These are phyloP conservation scores for Aspergillus awamori DNA, from an alignment of 2,329 filamentous ascomycete species.

Conservation along the genomic window DNA sequence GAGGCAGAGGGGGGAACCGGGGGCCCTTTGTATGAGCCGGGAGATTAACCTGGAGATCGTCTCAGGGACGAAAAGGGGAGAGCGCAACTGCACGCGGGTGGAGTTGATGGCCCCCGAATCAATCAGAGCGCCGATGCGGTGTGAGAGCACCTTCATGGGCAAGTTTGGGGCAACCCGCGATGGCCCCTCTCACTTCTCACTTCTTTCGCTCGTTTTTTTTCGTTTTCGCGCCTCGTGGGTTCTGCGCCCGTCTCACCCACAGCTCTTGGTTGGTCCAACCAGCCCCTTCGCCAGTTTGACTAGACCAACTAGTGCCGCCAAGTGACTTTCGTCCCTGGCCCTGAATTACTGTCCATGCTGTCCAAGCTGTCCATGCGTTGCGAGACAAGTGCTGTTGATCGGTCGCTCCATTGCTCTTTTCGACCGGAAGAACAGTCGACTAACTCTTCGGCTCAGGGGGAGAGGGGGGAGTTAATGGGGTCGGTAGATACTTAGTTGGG, in stretches of 20 bases:
- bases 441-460: neutral
- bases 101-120: conserved; percentile 16
- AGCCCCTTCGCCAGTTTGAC: conserved; percentile 9
- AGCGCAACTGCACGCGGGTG: conserved; percentile 19
- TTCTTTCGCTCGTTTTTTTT: no score
- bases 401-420: conserved; percentile 22
- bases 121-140: neutral
- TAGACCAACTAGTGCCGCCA: conserved; percentile 16
- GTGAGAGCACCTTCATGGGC: neutral
- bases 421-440: conserved; percentile 2
- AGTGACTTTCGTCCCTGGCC: conserved; percentile 1
- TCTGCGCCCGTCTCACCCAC: neutral
- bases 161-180: conserved; percentile 1
- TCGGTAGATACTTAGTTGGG: neutral
- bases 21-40: conserved; percentile 43
- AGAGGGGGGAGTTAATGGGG: neutral
- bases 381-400: conserved; percentile 19
- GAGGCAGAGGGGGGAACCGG: conserved; percentile 28
- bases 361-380: conserved; percentile 7
- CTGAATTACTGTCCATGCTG: neutral
- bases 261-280: conserved; percentile 20
- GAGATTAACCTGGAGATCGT: conserved; percentile 43
- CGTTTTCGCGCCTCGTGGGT: conserved; percentile 16
- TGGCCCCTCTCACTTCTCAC: conserved; percentile 7
- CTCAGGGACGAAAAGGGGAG: conserved; percentile 26